These are phyloP conservation scores for Fonsecaea multimorphosa DNA, from an alignment of 2,329 filamentous ascomycete genomes.

Conservation along the genomic window DNA sequence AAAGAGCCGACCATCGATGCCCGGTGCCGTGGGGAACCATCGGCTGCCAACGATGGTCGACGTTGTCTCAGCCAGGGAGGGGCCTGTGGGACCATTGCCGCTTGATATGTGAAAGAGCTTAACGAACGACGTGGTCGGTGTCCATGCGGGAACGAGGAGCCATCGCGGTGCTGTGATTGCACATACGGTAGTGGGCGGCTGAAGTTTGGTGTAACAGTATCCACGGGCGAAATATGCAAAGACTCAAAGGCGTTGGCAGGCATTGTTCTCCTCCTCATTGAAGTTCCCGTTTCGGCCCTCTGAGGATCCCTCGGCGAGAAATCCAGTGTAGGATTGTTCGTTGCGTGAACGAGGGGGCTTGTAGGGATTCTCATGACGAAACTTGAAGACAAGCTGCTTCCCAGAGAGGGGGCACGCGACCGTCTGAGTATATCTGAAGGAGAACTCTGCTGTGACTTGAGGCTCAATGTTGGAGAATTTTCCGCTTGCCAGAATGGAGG, in stretches of 20 bases:
- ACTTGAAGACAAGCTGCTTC: slow-evolving; percentile 75
- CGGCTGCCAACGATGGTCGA: slow-evolving; percentile 74
- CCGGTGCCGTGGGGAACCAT: slow-evolving; percentile 79
- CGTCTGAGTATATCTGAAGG: slow-evolving; percentile 21
- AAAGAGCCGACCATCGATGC: slow-evolving; percentile 98
- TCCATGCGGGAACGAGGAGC: slow-evolving; percentile 45
- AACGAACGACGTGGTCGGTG: slow-evolving; percentile 80
- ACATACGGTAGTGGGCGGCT: slow-evolving; percentile 46
- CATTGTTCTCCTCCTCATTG: slow-evolving; percentile 72
- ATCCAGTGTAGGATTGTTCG: slow-evolving; percentile 80
- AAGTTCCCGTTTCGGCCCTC: slow-evolving; percentile 4
- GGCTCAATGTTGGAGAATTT: slow-evolving; percentile 41
- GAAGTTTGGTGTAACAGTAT: slow-evolving; percentile 45
- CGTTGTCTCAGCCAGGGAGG: slow-evolving; percentile 59
- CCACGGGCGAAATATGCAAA: slow-evolving; percentile 52
- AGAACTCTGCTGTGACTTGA: slow-evolving; percentile 2
- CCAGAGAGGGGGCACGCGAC: slow-evolving; percentile 64
- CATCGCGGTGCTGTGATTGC: slow-evolving; percentile 58
- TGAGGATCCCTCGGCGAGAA: slow-evolving; percentile 60
- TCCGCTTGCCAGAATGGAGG: slow-evolving; percentile 26
- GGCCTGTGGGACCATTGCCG: slow-evolving; percentile 57
- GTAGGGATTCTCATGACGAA: slow-evolving; percentile 89
- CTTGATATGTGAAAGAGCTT: slow-evolving; percentile 62
- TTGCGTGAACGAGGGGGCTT: slow-evolving; percentile 86
- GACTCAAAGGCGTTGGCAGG: slow-evolving; percentile 65